A percentile compares a stretch with the other conserved stretches of the same genome.
Evolutionary conservation across 2,329 filamentous ascomycete species (phyloP).

Genomic region (Venturia oleaginea): DNA sequence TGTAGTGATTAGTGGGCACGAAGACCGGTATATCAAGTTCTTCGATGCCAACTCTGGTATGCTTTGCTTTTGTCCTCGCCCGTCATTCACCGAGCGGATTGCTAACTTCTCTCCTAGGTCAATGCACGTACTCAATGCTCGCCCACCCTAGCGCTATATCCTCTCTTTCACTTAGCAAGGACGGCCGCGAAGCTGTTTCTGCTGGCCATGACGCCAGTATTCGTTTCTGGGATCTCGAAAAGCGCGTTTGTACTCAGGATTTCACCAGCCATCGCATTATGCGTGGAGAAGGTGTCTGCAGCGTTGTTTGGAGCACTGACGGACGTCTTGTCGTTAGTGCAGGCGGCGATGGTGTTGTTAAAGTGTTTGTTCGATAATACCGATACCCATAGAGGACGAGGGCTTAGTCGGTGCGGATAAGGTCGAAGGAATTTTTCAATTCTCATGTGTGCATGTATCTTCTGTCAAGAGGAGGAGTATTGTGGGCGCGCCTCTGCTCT

Average conservation of each 20-base stretch:
- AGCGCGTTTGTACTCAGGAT: conserved; percentile 89
- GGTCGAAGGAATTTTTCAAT: not conserved
- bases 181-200: conserved; percentile 88
- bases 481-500: not conserved
- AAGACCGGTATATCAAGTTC: conserved; percentile 92
- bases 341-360: conserved; percentile 90
- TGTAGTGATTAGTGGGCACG: conserved; percentile 90
- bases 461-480: not conserved
- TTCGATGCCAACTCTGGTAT: conserved; percentile 98
- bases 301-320: conserved; percentile 92
- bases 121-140: conserved; percentile 99
- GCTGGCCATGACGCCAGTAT: conserved; percentile 93
- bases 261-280: conserved; percentile 88
- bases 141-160: conserved; percentile 92
- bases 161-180: conserved; percentile 80
- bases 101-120: conserved; percentile 48
- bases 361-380: conserved; percentile 56
- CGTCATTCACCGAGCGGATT: not conserved
- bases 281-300: conserved; percentile 91
- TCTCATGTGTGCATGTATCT: conserved; percentile 5
- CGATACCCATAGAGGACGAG: not conserved
- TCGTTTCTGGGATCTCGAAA: conserved; percentile 95
- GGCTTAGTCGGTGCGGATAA: not conserved
- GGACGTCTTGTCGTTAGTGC: conserved; percentile 90
- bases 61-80: conserved; percentile 28